Evolutionary conservation across 331 rosid species (phyloP).

Genomic region (Cydonia oblonga): DNA sequence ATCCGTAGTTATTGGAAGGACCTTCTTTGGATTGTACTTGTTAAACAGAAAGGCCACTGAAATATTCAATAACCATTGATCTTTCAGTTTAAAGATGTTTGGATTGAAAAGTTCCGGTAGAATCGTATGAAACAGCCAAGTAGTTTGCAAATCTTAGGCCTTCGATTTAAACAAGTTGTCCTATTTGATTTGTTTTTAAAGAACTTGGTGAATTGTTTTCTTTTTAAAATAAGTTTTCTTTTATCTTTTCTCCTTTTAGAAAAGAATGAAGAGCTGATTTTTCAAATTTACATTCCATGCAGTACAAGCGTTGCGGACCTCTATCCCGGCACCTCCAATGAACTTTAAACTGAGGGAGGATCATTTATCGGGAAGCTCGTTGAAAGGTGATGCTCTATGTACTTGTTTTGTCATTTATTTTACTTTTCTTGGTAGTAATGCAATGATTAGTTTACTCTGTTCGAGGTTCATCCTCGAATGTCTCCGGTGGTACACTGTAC

Average conservation of each 20-base stretch:
- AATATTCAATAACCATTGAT: background rate
- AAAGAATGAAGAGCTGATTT: background rate
- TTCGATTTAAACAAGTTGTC: background rate
- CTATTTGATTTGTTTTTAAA: background rate
- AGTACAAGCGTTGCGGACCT: slow-evolving; percentile 76
- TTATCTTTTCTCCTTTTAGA: background rate
- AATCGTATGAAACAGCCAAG: background rate
- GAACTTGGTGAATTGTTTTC: background rate
- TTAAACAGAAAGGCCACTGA: background rate
- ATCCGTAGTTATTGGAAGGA: background rate
- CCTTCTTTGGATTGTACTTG: background rate
- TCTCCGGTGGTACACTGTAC: background rate
- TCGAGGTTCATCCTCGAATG: background rate
- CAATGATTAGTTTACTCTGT: background rate
- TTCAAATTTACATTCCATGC: slow-evolving; percentile 25
- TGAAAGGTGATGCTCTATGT: slow-evolving; percentile 55
- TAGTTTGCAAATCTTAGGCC: background rate
- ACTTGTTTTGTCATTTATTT: background rate
- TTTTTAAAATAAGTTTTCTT: background rate
- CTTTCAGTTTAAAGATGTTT: background rate
- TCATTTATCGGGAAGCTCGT: slow-evolving; percentile 87
- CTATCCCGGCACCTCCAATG: slow-evolving; percentile 94
- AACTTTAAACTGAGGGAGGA: slow-evolving; percentile 84
- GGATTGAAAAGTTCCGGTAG: background rate
- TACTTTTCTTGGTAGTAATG: background rate